phyloP scores from a whole-genome alignment of 2,329 filamentous ascomycete genomes.

The Aspergillus sp. region DNA sequence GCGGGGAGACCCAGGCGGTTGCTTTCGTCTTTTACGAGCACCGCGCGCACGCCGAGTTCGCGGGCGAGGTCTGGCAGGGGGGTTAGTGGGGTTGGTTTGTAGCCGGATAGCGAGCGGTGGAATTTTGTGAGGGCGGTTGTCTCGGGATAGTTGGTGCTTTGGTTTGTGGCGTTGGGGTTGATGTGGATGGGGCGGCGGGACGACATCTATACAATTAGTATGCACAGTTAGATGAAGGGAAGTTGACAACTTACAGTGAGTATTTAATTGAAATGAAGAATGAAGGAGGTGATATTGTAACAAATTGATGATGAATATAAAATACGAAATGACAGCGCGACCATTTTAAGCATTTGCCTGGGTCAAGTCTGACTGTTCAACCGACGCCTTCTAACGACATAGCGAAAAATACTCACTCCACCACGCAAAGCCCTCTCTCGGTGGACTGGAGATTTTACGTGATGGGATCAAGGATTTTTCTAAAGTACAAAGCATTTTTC shows the following conservation, averaged over 20 bases:
- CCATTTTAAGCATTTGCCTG: no score
- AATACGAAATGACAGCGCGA: no score
- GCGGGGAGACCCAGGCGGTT: conserved; percentile 67
- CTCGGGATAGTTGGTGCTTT: conserved; percentile 11
- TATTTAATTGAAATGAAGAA: background rate
- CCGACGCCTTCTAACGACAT: conserved; percentile 12
- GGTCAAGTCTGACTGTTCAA: background rate
- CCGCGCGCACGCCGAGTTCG: conserved; percentile 56
- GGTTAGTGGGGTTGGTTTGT: conserved; percentile 56
- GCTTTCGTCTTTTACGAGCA: conserved; percentile 72
- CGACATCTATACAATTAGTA: background rate
- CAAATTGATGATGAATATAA: no score
- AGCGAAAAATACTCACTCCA: background rate
- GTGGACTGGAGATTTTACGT: background rate
- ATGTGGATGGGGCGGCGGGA: conserved; percentile 28
- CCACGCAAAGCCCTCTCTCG: background rate
- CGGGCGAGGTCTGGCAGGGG: conserved; percentile 55
- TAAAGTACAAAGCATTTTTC: background rate
- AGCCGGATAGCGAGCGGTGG: conserved; percentile 59
- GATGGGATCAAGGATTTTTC: background rate
- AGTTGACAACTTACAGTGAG: background rate
- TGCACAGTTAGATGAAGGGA: background rate
- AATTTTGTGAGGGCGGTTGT: conserved; percentile 41
- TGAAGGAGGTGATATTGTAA: background rate
- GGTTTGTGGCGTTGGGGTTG: conserved; percentile 21